A percentile compares a stretch with the other conserved stretches of the same genome.
These are phyloP conservation scores for Hippophae tibetana DNA, from an alignment of 306 rosid species.

Conservation along the genomic window DNA sequence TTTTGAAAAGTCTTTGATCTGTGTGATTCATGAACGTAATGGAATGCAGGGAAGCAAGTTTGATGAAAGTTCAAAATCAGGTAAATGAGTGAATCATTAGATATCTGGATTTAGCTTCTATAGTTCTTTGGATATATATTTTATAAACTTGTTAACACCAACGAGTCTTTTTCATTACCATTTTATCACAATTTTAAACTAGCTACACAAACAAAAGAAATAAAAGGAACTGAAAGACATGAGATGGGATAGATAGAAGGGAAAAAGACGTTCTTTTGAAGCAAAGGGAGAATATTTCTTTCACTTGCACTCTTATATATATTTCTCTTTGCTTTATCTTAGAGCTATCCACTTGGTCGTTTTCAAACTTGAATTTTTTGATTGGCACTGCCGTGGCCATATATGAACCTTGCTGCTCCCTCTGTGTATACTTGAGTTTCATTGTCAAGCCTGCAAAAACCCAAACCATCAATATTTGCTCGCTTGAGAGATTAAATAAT, in stretches of 20 bases:
- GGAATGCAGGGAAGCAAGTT: too few species aligned
- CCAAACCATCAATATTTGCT: background rate
- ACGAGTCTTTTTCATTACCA: constrained; percentile 3
- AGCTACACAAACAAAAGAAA: constrained; percentile 34
- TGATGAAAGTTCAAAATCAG: too few species aligned
- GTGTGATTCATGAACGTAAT: too few species aligned
- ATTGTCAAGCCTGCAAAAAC: constrained; percentile 51
- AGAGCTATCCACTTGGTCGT: constrained; percentile 12
- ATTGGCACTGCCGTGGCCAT: constrained; percentile 61
- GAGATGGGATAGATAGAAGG: background rate
- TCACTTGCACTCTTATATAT: constrained; percentile 21
- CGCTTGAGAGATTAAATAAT: background rate
- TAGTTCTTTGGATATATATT: too few species aligned
- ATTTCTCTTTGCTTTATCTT: constrained; percentile 27
- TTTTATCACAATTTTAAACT: constrained; percentile 29
- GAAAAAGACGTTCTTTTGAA: constrained; percentile 20
- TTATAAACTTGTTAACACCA: too few species aligned
- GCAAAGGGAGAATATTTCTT: constrained; percentile 26
- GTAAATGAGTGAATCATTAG: too few species aligned
- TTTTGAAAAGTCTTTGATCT: too few species aligned
- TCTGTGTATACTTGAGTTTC: constrained; percentile 93
- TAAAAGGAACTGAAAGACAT: constrained; percentile 3
- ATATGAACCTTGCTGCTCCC: constrained; percentile 84
- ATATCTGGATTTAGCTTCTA: too few species aligned
- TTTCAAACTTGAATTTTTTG: constrained; percentile 37